phyloP scores from a whole-genome alignment of 106 monocot genomes.

The Xerophyta viscosa region DNA sequence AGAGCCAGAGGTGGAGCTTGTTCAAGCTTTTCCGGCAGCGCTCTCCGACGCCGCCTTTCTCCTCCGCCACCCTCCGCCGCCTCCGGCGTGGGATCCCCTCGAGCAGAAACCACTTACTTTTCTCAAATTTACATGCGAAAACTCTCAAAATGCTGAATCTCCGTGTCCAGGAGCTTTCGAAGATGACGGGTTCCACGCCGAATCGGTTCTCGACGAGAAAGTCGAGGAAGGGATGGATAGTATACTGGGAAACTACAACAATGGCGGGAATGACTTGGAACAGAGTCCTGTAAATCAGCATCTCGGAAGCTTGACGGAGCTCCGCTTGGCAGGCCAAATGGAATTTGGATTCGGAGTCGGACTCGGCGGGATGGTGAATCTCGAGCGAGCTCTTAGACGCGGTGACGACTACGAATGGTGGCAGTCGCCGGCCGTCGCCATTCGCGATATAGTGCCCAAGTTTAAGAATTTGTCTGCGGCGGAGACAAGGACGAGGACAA shows the following conservation, averaged over 20 bases:
- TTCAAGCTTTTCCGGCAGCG: slow-evolving; percentile 37
- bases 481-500: no score
- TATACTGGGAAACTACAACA: slow-evolving; percentile 61
- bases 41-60: slow-evolving; percentile 25
- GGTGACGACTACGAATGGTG: slow-evolving; percentile 59
- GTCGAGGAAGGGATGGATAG: slow-evolving; percentile 75
- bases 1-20: slow-evolving; percentile 25
- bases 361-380: slow-evolving; percentile 7
- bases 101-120: no score
- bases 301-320: slow-evolving; percentile 25
- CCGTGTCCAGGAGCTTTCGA: slow-evolving; percentile 11
- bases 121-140: no score
- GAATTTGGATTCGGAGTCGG: slow-evolving; percentile 22
- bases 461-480: slow-evolving; percentile 4
- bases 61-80: no score
- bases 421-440: slow-evolving; percentile 42
- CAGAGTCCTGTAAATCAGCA: slow-evolving; percentile 19
- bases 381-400: slow-evolving; percentile 32
- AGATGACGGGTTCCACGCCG: slow-evolving; percentile 50
- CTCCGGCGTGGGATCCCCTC: no score
- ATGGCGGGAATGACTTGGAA: slow-evolving; percentile 1
- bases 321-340: slow-evolving; percentile 16
- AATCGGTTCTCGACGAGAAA: slow-evolving; percentile 82
- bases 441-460: slow-evolving; percentile 49
- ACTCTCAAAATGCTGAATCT: no score